Percentiles rank a stretch among this genome's conserved stretches.
Conservation (phyloP, 2,329 filamentous ascomycete genomes). For the Geosmithia flava region DNA sequence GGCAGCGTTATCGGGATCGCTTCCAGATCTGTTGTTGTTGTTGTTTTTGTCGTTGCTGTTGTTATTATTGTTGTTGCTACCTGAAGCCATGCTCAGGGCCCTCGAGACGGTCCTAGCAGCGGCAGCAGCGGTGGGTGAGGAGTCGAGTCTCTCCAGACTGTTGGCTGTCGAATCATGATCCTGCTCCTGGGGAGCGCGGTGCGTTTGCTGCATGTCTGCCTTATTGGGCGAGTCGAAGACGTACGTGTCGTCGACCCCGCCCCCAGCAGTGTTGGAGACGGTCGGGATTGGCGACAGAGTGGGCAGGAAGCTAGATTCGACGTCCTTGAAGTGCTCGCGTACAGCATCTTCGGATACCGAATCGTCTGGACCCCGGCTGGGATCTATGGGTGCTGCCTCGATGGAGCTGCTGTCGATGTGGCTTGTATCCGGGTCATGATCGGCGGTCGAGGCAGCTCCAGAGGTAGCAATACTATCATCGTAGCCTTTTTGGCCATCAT, state of each 20-base stretch:
- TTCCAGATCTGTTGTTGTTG: slow-evolving; percentile 11
- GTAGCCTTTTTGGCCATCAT: neutral
- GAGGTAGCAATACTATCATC: neutral
- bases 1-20: neutral
- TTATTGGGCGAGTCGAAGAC: slow-evolving; percentile 37
- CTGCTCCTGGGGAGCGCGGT: slow-evolving; percentile 1
- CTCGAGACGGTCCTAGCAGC: slow-evolving; percentile 40
- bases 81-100: slow-evolving; percentile 29
- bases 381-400: slow-evolving; percentile 24
- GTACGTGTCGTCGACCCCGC: slow-evolving; percentile 45
- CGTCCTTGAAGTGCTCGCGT: slow-evolving; percentile 45
- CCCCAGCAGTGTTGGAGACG: slow-evolving; percentile 21
- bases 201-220: slow-evolving; percentile 12
- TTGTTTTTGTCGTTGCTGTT: slow-evolving; percentile 10
- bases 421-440: neutral
- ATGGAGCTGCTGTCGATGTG: slow-evolving; percentile 26
- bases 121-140: slow-evolving; percentile 43
- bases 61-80: neutral
- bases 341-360: slow-evolving; percentile 41
- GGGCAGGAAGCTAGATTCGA: slow-evolving; percentile 54
- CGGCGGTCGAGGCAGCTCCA: neutral
- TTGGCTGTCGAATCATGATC: slow-evolving; percentile 27
- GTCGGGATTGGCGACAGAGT: slow-evolving; percentile 42
- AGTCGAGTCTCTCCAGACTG: slow-evolving; percentile 38
- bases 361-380: slow-evolving; percentile 23